Evolutionary conservation across 257 asterid species (phyloP).

Genomic region (Capsicum chinense): DNA sequence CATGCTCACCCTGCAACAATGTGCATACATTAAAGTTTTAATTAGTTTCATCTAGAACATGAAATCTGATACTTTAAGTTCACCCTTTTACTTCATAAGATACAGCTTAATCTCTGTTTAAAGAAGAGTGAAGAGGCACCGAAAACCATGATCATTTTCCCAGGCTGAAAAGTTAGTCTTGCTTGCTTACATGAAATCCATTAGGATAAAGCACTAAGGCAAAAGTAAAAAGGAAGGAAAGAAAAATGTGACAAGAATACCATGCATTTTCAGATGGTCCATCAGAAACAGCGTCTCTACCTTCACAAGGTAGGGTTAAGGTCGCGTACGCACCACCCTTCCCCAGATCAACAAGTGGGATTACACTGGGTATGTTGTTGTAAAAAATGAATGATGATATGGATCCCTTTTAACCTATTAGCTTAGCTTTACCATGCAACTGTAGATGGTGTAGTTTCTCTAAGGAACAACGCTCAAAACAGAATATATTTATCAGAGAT

Average conservation of each 20-base stretch:
- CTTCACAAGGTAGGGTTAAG: conserved; percentile 10
- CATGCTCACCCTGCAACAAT: conserved; percentile 75
- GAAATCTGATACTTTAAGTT: neutral
- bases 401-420: neutral
- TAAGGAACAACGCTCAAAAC: neutral
- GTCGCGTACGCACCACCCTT: neutral
- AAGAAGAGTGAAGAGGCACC: conserved; percentile 4
- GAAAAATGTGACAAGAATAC: neutral
- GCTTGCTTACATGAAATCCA: conserved; percentile 7
- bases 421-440: neutral
- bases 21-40: conserved; percentile 7
- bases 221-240: neutral
- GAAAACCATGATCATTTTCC: neutral
- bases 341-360: neutral
- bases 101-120: conserved; percentile 2
- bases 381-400: neutral
- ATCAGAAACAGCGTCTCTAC: neutral
- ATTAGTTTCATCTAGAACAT: neutral
- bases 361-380: neutral
- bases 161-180: conserved; percentile 15
- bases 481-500: neutral
- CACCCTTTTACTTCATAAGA: neutral
- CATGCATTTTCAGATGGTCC: neutral
- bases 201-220: conserved; percentile 8
- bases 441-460: neutral